Conservation (phyloP, 108 stramenopile genomes). For the Parmales sp. region DNA sequence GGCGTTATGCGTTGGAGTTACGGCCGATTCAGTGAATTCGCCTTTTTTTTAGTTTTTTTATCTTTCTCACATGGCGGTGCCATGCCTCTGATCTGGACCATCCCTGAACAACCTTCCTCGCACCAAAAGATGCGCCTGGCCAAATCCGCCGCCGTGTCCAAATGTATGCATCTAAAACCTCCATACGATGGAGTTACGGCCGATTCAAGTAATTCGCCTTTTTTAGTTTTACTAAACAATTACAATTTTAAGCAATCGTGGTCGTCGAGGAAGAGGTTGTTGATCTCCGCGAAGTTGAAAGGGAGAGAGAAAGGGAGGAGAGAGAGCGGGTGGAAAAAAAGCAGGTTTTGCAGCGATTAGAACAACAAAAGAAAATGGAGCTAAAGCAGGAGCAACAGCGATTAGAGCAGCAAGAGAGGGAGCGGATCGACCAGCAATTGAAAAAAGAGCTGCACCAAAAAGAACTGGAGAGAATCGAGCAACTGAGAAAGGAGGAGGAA, state of each 20-base stretch:
- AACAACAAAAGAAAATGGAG: neutral
- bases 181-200: neutral
- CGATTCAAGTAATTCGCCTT: too few relatives aligned
- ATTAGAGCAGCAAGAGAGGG: neutral
- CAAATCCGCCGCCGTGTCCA: neutral
- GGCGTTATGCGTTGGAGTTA: too few relatives aligned
- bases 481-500: neutral
- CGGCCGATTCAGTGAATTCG: too few relatives aligned
- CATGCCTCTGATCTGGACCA: too few relatives aligned
- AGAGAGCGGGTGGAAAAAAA: neutral
- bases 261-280: neutral
- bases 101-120: neutral
- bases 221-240: too few relatives aligned
- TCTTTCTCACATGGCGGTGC: too few relatives aligned
- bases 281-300: neutral
- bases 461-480: neutral
- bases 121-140: neutral
- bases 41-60: too few relatives aligned
- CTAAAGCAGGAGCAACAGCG: neutral
- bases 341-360: too few relatives aligned
- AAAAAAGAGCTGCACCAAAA: neutral
- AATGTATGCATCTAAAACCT: neutral
- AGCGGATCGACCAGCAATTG: neutral
- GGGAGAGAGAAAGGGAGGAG: neutral
- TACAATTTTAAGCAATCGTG: neutral